These are phyloP conservation scores for Lactarius trivialis DNA, from an alignment of 768 basidiomycete genomes.

Conservation along the genomic window DNA sequence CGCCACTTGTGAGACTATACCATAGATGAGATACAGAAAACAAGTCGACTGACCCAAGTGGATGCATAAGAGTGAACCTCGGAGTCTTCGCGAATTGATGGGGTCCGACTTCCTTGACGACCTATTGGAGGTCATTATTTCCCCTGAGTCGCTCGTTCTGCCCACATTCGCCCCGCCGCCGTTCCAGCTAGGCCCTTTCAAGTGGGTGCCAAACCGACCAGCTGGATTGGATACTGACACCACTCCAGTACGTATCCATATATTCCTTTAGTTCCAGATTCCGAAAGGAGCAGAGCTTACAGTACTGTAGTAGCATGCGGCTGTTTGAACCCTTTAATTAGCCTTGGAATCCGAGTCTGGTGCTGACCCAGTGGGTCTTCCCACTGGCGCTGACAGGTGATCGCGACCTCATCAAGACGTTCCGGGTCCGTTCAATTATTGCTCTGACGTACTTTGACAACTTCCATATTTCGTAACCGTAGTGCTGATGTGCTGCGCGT, in stretches of 20 bases:
- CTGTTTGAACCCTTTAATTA: background rate
- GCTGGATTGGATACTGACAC: background rate
- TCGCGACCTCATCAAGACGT: background rate
- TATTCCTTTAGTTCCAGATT: background rate
- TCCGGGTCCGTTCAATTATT: background rate
- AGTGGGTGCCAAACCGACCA: background rate
- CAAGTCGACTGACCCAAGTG: background rate
- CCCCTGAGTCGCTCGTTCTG: background rate
- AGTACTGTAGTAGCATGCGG: background rate
- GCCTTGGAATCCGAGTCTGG: background rate
- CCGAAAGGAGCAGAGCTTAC: conserved; percentile 4
- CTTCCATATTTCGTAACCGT: background rate
- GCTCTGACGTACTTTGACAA: conserved; percentile 1
- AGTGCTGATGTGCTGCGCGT: background rate
- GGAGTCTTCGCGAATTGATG: background rate
- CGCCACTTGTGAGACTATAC: background rate
- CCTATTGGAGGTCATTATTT: no score
- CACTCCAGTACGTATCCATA: background rate
- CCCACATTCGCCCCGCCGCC: background rate
- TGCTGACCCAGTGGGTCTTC: no score
- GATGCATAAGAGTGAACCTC: background rate
- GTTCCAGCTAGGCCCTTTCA: background rate
- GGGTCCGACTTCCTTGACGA: background rate
- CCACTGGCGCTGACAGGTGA: background rate
- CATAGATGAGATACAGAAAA: background rate